phyloP scores from a whole-genome alignment of 2,329 filamentous ascomycete genomes.

The Neonectria ditissima region DNA sequence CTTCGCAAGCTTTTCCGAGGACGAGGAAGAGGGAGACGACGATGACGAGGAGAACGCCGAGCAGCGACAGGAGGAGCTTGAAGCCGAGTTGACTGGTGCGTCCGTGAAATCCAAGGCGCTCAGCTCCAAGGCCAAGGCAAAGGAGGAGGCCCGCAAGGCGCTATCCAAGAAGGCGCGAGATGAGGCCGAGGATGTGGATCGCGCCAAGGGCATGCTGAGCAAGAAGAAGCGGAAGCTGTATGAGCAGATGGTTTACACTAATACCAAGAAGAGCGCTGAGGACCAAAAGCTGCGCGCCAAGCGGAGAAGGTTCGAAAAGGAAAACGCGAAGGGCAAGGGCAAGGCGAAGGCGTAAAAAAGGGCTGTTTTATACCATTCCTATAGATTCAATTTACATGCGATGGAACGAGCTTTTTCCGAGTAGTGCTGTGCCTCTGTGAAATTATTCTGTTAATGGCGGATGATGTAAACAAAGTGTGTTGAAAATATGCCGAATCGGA shows the following conservation, averaged over 20 bases:
- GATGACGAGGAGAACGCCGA: conserved; percentile 71
- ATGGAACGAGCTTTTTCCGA: conserved; percentile 33
- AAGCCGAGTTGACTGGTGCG: conserved; percentile 87
- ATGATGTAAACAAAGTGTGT: not conserved
- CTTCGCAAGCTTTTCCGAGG: conserved; percentile 63
- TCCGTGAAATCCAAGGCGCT: conserved; percentile 62
- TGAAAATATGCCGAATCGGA: not conserved
- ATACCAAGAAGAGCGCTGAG: conserved; percentile 92
- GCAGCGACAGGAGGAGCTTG: conserved; percentile 88
- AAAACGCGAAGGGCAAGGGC: conserved; percentile 60
- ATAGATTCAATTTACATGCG: conserved; percentile 45
- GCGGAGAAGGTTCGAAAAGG: conserved; percentile 88
- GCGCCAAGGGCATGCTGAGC: conserved; percentile 97
- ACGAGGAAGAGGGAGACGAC: conserved; percentile 56
- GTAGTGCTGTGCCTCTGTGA: not conserved
- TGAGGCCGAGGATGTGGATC: conserved; percentile 88
- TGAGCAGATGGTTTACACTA: conserved; percentile 97
- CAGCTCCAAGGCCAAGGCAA: conserved; percentile 68
- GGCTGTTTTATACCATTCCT: conserved; percentile 46
- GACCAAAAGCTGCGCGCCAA: conserved; percentile 89
- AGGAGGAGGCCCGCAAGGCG: conserved; percentile 77
- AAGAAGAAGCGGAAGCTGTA: conserved; percentile 97
- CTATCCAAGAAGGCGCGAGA: conserved; percentile 76
- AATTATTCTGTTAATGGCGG: not conserved
- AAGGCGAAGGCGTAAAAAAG: conserved; percentile 50